Conservation (phyloP, 2,329 filamentous ascomycete genomes). For the Albifimbria verrucaria region DNA sequence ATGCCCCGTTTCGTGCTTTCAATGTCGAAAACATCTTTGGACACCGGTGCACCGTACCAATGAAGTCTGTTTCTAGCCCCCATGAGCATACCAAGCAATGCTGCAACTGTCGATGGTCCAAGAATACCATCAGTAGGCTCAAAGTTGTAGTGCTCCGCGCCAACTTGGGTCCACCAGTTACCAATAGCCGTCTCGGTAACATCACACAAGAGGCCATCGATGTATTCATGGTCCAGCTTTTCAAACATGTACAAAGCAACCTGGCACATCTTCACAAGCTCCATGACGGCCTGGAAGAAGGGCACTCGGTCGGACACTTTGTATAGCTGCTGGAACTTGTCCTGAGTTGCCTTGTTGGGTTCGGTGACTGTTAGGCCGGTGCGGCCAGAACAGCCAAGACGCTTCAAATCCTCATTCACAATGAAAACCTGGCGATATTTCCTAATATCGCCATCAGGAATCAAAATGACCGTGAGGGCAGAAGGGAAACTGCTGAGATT, state of each 20-base stretch:
- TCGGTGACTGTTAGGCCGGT: slow-evolving; percentile 77
- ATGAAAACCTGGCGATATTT: slow-evolving; percentile 82
- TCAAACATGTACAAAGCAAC: slow-evolving; percentile 84
- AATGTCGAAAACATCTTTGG: slow-evolving; percentile 90
- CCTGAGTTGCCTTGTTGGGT: slow-evolving; percentile 76
- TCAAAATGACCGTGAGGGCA: slow-evolving; percentile 83
- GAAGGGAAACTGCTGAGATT: slow-evolving; percentile 92
- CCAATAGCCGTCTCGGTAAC: slow-evolving; percentile 84
- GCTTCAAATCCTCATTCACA: slow-evolving; percentile 91
- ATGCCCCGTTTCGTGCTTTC: slow-evolving; percentile 80
- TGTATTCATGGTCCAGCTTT: slow-evolving; percentile 82
- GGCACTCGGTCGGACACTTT: slow-evolving; percentile 79
- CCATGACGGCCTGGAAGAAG: slow-evolving; percentile 74
- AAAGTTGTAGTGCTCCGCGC: slow-evolving; percentile 85
- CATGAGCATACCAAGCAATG: slow-evolving; percentile 81
- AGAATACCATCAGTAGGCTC: slow-evolving; percentile 92
- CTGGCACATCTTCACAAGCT: slow-evolving; percentile 89
- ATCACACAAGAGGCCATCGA: slow-evolving; percentile 90
- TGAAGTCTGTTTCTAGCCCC: slow-evolving; percentile 87
- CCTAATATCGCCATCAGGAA: slow-evolving; percentile 81
- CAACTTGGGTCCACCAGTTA: slow-evolving; percentile 96
- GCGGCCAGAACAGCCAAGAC: slow-evolving; percentile 85
- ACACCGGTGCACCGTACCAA: slow-evolving; percentile 76
- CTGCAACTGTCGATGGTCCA: slow-evolving; percentile 87
- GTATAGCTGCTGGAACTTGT: slow-evolving; percentile 91